These are phyloP conservation scores for Candida mattraensis DNA, from an alignment of 805 yeast species.

Conservation along the genomic window DNA sequence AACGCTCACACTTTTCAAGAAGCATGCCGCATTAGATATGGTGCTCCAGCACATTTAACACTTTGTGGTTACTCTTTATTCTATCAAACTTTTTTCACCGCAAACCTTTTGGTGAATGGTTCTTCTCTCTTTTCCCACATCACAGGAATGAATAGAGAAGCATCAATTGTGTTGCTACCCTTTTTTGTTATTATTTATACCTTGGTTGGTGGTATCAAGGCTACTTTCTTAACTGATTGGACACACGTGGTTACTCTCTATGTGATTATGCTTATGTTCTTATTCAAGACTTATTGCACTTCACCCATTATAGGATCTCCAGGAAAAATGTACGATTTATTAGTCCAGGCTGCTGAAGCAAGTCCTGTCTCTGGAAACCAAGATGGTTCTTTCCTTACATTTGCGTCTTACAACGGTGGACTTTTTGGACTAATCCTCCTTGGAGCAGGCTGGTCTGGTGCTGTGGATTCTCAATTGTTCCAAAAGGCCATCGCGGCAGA, in stretches of 20 bases:
- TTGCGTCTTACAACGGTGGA: slow-evolving; percentile 14
- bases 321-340: slow-evolving; percentile 41
- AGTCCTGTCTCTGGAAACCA: slow-evolving; percentile 30
- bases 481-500: slow-evolving; percentile 41
- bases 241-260: slow-evolving; percentile 43
- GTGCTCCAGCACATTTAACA: slow-evolving; percentile 28
- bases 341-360: slow-evolving; percentile 34
- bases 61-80: slow-evolving; percentile 27
- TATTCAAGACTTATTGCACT: slow-evolving; percentile 36
- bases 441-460: slow-evolving; percentile 34
- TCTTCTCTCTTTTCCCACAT: slow-evolving; percentile 40
- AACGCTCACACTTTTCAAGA: slow-evolving; percentile 38
- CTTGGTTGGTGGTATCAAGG: slow-evolving; percentile 50
- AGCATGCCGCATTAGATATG: slow-evolving; percentile 32
- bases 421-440: slow-evolving; percentile 21
- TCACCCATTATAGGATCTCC: slow-evolving; percentile 45
- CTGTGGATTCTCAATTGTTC: slow-evolving; percentile 19
- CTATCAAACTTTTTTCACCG: slow-evolving; percentile 32
- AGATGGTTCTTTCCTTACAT: slow-evolving; percentile 28
- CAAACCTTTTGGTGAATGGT: slow-evolving; percentile 37
- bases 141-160: slow-evolving; percentile 48
- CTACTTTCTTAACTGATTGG: slow-evolving; percentile 55
- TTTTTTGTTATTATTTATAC: slow-evolving; percentile 50
- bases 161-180: slow-evolving; percentile 46
- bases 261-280: slow-evolving; percentile 32